Base-by-base conservation (phyloP, 495 filamentous ascomycete genomes). In the Daldinia bambusicola region DNA sequence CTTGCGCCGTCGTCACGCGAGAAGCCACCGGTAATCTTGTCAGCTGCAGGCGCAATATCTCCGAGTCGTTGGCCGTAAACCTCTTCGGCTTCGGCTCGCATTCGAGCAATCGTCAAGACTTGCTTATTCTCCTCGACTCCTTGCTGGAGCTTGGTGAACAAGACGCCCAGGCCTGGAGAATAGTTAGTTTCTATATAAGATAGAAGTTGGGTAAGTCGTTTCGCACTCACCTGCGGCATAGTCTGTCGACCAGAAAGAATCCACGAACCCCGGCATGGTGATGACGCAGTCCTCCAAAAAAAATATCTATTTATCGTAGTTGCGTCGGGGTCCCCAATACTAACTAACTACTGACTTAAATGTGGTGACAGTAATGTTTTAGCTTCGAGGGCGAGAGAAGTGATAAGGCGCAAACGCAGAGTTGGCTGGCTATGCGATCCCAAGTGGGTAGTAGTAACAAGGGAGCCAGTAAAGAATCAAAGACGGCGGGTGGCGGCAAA, bases 61-160 rank as follows among this genome's bases (percentile, higher is more conserved):
- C 85, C 91, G 55, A 99, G 85, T 69, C 87, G 89, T 68, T 89
- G 83, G 22, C 94, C 91, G 81, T 98, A 99, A 32, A 89, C 72
- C 45, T 98, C 95, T 76, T 99, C 95, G 38, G 95, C 93, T 75
- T 98, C 95, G 69, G 95, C 95, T 81, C 95, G 93, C 92, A 98
- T 88, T 37, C 92, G 91, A 30, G 95, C 94, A 73, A 99, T 88
- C 18, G 90, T 93, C 55, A 98, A 80, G 52, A 99, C 85, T 80
- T 99, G 95, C 80, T 93, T 92, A 76, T 99, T 97, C 81, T 98
- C 96, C 75, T 93, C 87, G 45, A 93, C 90, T 59, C 95, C 96
- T 77, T 99, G 95, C 80, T 98, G 94, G 51, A 99, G 89, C 82
- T 99, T 99, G 75, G 88, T 91, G 75, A 98, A 99, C 66, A 99